phyloP scores from a whole-genome alignment of 345 rosid genomes.

The Arabidopsis arenosa region DNA sequence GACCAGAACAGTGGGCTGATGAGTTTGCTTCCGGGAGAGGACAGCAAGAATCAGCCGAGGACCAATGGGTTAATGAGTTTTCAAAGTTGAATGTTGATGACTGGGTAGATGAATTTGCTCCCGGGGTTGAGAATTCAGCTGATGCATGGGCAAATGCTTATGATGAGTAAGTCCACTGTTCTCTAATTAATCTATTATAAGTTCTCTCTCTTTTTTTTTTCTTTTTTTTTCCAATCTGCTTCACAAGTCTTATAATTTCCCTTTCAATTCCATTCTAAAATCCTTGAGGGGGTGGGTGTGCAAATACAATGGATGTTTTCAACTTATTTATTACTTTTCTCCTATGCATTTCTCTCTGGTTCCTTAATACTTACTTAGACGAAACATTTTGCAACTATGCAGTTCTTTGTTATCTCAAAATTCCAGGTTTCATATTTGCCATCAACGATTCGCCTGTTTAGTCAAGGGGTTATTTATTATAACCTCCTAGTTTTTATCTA shows the following conservation, averaged over 20 bases:
- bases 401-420: slow-evolving; percentile 5
- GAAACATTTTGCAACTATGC: slow-evolving; percentile 22
- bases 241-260: slow-evolving; percentile 7
- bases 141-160: slow-evolving; percentile 93
- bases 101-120: slow-evolving; percentile 94
- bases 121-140: slow-evolving; percentile 63
- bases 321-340: not conserved
- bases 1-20: slow-evolving; percentile 83
- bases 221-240: not conserved
- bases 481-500: slow-evolving; percentile 11
- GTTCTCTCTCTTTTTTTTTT: slow-evolving; percentile 12
- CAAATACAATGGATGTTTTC: not conserved
- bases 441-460: slow-evolving; percentile 7
- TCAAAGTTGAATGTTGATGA: slow-evolving; percentile 89
- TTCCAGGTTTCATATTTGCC: slow-evolving; percentile 14
- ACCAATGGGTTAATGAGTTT: slow-evolving; percentile 97
- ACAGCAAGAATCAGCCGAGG: slow-evolving; percentile 62
- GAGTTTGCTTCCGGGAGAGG: slow-evolving; percentile 74
- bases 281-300: not conserved
- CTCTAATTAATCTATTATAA: slow-evolving; percentile 13
- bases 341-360: not conserved
- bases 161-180: slow-evolving; percentile 76
- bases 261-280: not conserved
- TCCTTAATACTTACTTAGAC: slow-evolving; percentile 2
- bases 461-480: slow-evolving; percentile 7